Base-by-base conservation (phyloP, 176 grass and related monocot species). In the Carex myosuroides region DNA sequence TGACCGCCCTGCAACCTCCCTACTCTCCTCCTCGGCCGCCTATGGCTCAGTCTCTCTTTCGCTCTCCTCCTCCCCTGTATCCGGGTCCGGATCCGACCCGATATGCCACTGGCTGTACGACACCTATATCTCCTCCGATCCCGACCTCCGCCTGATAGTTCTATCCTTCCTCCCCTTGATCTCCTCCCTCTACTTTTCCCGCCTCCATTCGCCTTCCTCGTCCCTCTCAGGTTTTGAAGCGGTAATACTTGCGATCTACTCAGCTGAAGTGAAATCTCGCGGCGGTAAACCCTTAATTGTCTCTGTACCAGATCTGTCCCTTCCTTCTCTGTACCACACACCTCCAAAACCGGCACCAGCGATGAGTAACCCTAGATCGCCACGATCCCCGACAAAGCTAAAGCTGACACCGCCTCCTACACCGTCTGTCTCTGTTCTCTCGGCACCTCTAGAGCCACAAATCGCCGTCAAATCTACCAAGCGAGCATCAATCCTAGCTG, bases 61-160 rank as follows among this genome's bases (percentile, higher is more conserved):
- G 8, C 58, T 72, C 81, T 87, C 88, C 13, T 86, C 88, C 8
- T 82, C 88, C 22, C 8, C 88, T 5, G 39, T 63, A 26, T 92
- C 93, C 13, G 96, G 96, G 33, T 91, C 93, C 80, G 92, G 93
- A 26, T 90, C 91, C 64, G 93, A 99, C 70, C 89, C 91, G 0
- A 85, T 92, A 42, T 99, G 96, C 85, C 91, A 99, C 68, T 99
- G 96, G 96, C 89, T 99, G 69, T 99, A 99, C 74, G 96, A 99
- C 37, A 99, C 93, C n/a, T 89, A 93, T 75, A 91, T 93, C 83
- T 93, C 96, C 75, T 83, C 90, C 5, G 96, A 99, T 85, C 85
- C 92, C 18, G 93, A 99, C 76, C 96, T 99, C 85, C 93, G 96
- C 83, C 93, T 99, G 53, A 88, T 94, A 24, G 91, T 88, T 58